Base-by-base conservation (phyloP, 2,329 filamentous ascomycete species). In the Arthrobotrys iridis region DNA sequence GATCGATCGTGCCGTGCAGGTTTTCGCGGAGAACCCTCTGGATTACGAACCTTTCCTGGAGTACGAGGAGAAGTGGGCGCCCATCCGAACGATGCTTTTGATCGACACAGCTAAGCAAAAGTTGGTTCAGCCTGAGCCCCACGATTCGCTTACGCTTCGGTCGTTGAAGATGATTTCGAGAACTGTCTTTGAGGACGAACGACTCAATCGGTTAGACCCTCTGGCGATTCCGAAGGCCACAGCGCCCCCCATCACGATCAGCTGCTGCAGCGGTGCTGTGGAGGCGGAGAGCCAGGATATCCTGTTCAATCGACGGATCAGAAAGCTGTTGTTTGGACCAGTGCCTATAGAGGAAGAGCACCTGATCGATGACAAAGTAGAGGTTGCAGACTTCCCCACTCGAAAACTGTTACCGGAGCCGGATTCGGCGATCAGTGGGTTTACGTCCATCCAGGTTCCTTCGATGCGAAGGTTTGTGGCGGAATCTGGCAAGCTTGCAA, bases 401-500 rank as follows among this genome's bases (percentile, higher is more conserved):
- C 84, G 83, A 10, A 85, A 88, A 77, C 85, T 93, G 82, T 85
- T 98, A 0, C 93, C 95, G 1, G 84, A 86, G 35, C 93, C 95
- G 0, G 89, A 91, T 75, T 93, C 91, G 48, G 88, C 91, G 80
- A 94, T 93, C 85, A 88, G 89, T 78, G 88, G 91, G 22, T 98
- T 93, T 83, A 97, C 91, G 58, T 91, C 94, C 81, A 96, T 99
- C 77, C 87, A 90, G 58, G 93, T 97, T 33, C 95, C 95, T 0
- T 97, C 93, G 8, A 99, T 99, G 95, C 91, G 89, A 57, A 93
- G 93, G 79, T 99, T 99, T 81, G 95, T 99, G 72, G 98, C 94
- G 1, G 95, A 98, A 83, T 97, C 93, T 62, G 95, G 95, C 81
- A 99, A 99, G 84, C 88, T 99, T 74, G 93, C 93, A 50, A 93